Evolutionary conservation across 1,284 basidiomycete species (phyloP), one percentile per base, ranked within the genome.

Genomic region (Coniferiporia weirii): DNA sequence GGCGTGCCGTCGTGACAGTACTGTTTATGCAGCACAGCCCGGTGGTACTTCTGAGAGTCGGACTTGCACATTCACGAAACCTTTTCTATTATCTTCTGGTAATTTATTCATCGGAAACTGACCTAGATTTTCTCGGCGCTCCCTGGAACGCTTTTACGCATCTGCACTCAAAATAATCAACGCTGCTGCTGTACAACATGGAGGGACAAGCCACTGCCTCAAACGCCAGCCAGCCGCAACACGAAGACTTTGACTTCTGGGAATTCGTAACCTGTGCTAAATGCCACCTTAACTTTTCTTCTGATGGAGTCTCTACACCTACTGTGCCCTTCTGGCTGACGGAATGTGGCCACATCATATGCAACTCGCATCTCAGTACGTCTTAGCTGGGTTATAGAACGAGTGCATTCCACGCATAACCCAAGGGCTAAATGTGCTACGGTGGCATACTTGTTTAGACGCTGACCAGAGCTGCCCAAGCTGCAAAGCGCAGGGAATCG

Each of bases 341-440:
- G 1, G 88, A 91, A 69, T 92, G 89, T 65, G 88, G 87, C 0
- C 89, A 92, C 75, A 79, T 91, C 53, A 66, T 92, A 32, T 92
- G 89, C 75, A 91, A 92, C 66, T 78, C 80, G 48, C 90, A 92
- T 71, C 80, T 92, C 66, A 88, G 89, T 91, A 67, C 67, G 85
- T 76, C 45, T 45, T 17, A 54, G n/a, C 8, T 13, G 15, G 17
- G 59, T 32, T 17, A 27, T 4, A 35, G 17, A 20, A 34, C 57
- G 48, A n/a, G 49, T 27, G 35, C 15, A 53, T 56, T 46, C 59
- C 34, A 56, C 38, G 35, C 17, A 20, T 34, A 13, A 8, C 9
- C 27, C 56, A 56, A 49, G 63, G 54, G 56, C 17, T 50, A 17
- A 40, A 27, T 17, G 13, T 52, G n/a, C 8, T 46, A 9, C 17